Percentiles rank a stretch among this genome's conserved stretches.
Conservation (phyloP, 2,329 filamentous ascomycete species). For the Diplodia mutila region DNA sequence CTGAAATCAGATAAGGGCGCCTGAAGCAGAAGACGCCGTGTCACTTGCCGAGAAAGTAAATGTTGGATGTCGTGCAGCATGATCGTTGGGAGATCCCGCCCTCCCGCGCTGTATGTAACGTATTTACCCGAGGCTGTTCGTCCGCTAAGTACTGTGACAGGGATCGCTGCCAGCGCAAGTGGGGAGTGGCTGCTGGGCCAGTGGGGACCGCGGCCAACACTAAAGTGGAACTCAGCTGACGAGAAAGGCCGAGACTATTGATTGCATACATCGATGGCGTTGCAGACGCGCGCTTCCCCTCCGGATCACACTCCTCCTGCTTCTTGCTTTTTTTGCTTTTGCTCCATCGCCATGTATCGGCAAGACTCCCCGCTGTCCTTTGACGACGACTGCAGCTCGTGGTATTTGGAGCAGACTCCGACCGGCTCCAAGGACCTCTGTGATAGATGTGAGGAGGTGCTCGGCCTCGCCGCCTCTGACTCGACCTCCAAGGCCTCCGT, state of each 20-base stretch:
- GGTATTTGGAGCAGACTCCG: not conserved
- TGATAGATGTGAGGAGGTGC: not conserved
- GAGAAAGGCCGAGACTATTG: not conserved
- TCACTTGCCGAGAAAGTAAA: not conserved
- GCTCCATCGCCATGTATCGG: not conserved
- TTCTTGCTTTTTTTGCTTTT: not conserved
- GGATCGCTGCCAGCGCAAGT: not conserved
- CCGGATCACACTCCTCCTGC: not conserved
- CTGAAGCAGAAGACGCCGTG: not conserved
- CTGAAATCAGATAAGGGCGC: not conserved
- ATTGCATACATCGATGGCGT: not conserved
- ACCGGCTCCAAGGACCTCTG: not conserved
- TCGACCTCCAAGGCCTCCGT: not conserved
- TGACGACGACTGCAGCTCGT: not conserved
- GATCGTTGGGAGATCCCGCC: not conserved
- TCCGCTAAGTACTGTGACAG: too few relatives aligned
- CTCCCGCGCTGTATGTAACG: not conserved
- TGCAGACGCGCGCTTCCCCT: not conserved
- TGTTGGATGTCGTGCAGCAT: not conserved
- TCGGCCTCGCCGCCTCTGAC: not conserved
- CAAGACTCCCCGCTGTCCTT: not conserved
- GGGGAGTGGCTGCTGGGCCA: not conserved
- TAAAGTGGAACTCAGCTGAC: constrained; percentile 5
- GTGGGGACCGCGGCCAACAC: not conserved
- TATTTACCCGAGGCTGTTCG: not conserved